Evolutionary conservation across 2,329 filamentous ascomycete species (phyloP).

Genomic region (Ascochyta clinopodiicola): DNA sequence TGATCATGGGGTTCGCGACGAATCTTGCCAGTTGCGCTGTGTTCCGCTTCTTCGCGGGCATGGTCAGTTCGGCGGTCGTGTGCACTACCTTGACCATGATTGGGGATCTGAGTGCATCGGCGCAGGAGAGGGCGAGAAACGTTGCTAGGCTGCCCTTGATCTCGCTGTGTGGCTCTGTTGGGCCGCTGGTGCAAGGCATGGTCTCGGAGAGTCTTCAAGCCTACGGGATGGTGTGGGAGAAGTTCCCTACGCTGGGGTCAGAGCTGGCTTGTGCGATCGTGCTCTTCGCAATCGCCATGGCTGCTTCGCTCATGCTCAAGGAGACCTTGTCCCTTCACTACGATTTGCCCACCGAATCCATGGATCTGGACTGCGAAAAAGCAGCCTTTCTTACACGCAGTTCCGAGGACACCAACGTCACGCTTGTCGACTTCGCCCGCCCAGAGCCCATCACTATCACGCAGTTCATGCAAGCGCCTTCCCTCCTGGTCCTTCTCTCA

Average conservation of each 20-base stretch:
- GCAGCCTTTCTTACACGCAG: constrained; percentile 53
- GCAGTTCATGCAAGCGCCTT: constrained; percentile 56
- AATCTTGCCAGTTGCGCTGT: constrained; percentile 51
- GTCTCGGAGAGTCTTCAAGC: constrained; percentile 52
- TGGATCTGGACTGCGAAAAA: constrained; percentile 53
- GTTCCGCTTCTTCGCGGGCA: constrained; percentile 53
- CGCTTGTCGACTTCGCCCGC: constrained; percentile 44
- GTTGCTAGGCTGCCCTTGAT: constrained; percentile 55
- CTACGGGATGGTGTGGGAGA: constrained; percentile 51
- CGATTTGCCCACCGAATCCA: constrained; percentile 22
- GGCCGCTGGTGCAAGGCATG: constrained; percentile 53
- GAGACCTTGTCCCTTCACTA: constrained; percentile 47
- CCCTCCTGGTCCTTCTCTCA: constrained; percentile 54
- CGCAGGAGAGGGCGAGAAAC: constrained; percentile 48
- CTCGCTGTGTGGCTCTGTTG: constrained; percentile 54
- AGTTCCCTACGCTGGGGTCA: constrained; percentile 53
- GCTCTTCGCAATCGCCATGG: constrained; percentile 51
- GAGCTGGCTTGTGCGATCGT: constrained; percentile 54
- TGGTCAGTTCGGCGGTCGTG: constrained; percentile 54
- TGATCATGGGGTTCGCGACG: constrained; percentile 56
- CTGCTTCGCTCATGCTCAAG: constrained; percentile 50
- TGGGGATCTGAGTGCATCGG: constrained; percentile 51
- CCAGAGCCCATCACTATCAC: constrained; percentile 53
- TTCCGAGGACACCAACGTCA: constrained; percentile 45
- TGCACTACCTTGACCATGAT: constrained; percentile 57